Base-by-base conservation (phyloP, 306 rosid genomes). In the Abrus precatorius region DNA sequence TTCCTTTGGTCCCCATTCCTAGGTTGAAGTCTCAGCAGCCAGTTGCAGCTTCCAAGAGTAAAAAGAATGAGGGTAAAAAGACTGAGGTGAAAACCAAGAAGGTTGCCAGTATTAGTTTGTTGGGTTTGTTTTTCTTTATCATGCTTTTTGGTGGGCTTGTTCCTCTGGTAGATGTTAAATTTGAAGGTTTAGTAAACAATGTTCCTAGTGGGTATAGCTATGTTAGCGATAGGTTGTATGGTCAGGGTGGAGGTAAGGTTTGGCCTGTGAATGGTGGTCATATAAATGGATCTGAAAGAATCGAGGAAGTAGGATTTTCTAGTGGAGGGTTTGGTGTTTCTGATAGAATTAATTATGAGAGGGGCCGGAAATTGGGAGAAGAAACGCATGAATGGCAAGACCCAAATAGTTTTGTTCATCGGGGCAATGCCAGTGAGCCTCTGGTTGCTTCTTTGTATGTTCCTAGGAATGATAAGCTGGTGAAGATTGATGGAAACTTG, bases 401-500 rank as follows among this genome's bases (percentile, higher is more conserved):
- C 10, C 29, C 81, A 1, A 82, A 81, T 62, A 88, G 84, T 76
- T 79, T 36, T 53, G 74, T 53, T 81, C 82, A 79, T 64, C 65
- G 64, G 60, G 86, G 84, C 52, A 96, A 96, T 85, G 83, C 80
- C 47, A 90, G 98, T n/a, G 95, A 86, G 85, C 93, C 97, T 84
- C 98, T 96, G 54, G 80, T 88, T 36, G 99, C 99, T 65, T 93
- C 99, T 79, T 81, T 96, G 83, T 96, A 92, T 80, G 99, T 96
- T 80, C 99, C 99, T 32, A 89, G 98, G 84, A 96, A 96, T 80
- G 95, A 93, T 76, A 96, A 92, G 81, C 81, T 96, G 78, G 97
- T 96, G 74, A 93, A 96, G 89, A 93, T 96, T 70, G 98, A 96
- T 59, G 99, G 99, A 20, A 96, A 93, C 85, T 87, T 96, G 88